These are phyloP conservation scores for Pontederia paniculata DNA, from an alignment of 176 grass and related monocot species.

Conservation along the genomic window DNA sequence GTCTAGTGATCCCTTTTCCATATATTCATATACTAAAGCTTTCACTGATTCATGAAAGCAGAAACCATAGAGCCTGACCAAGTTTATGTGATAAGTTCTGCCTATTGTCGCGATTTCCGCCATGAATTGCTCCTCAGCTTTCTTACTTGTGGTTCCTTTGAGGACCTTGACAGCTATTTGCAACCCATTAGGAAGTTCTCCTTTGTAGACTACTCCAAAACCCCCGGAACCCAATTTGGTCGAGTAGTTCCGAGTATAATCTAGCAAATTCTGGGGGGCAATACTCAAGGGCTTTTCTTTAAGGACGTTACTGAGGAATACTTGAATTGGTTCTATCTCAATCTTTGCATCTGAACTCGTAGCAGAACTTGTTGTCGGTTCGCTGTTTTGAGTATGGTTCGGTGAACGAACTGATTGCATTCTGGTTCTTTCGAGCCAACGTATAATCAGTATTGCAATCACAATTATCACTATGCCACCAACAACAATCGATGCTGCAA, in stretches of 20 bases:
- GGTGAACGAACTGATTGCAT: not conserved
- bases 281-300: constrained; percentile 1
- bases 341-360: not conserved
- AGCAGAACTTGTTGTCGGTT: not conserved
- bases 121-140: constrained; percentile 7
- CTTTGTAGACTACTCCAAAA: not conserved
- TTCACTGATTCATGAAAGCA: not conserved
- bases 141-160: not conserved
- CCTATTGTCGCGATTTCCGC: not conserved
- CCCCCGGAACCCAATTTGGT: not conserved
- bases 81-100: constrained; percentile 2
- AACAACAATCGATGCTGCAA: not conserved
- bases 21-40: constrained; percentile 2
- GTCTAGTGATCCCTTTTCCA: constrained; percentile 1
- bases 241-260: not conserved
- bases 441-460: not conserved
- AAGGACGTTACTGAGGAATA: not conserved
- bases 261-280: not conserved
- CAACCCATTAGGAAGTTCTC: not conserved
- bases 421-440: not conserved
- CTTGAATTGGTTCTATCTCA: not conserved
- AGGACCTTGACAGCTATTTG: not conserved
- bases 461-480: not conserved
- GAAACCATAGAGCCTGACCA: not conserved
- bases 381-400: not conserved